Conservation (phyloP, 768 basidiomycete genomes). For the Russula sp. region DNA sequence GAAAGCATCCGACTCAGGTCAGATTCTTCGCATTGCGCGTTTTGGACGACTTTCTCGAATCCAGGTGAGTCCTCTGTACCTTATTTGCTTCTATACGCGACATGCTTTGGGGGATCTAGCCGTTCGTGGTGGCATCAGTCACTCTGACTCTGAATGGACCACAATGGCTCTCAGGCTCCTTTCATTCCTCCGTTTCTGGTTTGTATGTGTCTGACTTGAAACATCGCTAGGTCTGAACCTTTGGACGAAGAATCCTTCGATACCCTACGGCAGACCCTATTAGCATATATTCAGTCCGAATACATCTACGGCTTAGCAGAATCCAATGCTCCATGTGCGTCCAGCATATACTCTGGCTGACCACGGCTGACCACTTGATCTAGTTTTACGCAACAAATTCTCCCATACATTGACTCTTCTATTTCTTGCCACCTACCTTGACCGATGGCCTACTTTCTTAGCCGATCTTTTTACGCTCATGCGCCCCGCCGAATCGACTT, state of each 20-base stretch:
- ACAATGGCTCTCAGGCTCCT: not conserved
- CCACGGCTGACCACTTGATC: constrained; percentile 26
- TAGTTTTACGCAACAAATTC: constrained; percentile 93
- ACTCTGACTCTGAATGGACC: not conserved
- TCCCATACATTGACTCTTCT: constrained; percentile 86
- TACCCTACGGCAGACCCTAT: constrained; percentile 69
- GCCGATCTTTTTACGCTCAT: constrained; percentile 72
- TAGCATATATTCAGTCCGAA: constrained; percentile 84
- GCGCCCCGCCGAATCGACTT: constrained; percentile 54
- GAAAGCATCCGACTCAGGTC: constrained; percentile 67
- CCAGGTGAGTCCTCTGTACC: constrained; percentile 54
- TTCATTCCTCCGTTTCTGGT: not conserved
- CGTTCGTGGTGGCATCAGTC: not conserved
- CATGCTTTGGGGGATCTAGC: not conserved
- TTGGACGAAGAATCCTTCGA: constrained; percentile 68
- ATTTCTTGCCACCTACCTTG: constrained; percentile 83
- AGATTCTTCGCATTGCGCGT: constrained; percentile 80
- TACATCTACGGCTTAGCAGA: constrained; percentile 85
- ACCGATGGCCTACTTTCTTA: constrained; percentile 87
- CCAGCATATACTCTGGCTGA: constrained; percentile 5
- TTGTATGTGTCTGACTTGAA: not conserved
- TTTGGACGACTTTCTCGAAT: constrained; percentile 78
- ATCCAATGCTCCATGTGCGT: constrained; percentile 75
- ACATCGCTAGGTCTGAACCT: constrained; percentile 53
- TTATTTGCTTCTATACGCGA: not conserved